A percentile compares a stretch with the other conserved stretches of the same genome.
phyloP scores from a whole-genome alignment of 2,329 filamentous ascomycete species.

The Fusarium hainanense region DNA sequence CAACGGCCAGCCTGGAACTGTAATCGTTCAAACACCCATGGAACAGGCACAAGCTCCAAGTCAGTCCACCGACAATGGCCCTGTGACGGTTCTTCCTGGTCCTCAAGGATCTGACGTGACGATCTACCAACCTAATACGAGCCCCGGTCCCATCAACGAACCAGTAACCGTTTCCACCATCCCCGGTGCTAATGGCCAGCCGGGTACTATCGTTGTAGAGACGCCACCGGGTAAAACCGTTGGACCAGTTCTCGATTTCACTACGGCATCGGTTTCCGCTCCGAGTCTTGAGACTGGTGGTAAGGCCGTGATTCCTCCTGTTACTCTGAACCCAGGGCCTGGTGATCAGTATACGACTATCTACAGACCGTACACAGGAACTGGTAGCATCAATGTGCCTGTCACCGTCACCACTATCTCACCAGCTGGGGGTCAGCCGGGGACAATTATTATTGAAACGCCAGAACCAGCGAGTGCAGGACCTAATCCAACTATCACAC shows the following conservation, averaged over 20 bases:
- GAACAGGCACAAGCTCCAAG: background rate
- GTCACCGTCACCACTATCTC: conserved; percentile 20
- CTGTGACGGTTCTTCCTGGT: conserved; percentile 8
- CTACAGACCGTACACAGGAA: conserved; percentile 24
- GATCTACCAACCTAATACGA: conserved; percentile 10
- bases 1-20: conserved; percentile 17
- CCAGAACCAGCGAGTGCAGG: conserved; percentile 4
- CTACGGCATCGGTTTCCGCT: background rate
- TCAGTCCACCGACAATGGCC: too few species aligned
- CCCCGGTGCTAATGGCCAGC: background rate
- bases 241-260: background rate
- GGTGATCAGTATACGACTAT: conserved; percentile 21
- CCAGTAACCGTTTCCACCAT: conserved; percentile 17
- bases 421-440: conserved; percentile 13
- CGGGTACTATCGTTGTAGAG: conserved; percentile 24
- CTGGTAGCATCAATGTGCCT: conserved; percentile 16
- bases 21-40: conserved; percentile 21
- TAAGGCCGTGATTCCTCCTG: conserved; percentile 14
- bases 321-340: conserved; percentile 12
- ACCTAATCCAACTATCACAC: conserved; percentile 22
- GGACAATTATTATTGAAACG: conserved; percentile 28
- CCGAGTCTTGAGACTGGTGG: conserved; percentile 11
- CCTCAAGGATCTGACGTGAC: conserved; percentile 15
- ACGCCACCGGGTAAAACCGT: background rate
- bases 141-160: background rate